Evolutionary conservation across 31 red algal genomes (phyloP), one percentile per base, ranked within the genome.

Genomic region (Porphyra umbilicalis): DNA sequence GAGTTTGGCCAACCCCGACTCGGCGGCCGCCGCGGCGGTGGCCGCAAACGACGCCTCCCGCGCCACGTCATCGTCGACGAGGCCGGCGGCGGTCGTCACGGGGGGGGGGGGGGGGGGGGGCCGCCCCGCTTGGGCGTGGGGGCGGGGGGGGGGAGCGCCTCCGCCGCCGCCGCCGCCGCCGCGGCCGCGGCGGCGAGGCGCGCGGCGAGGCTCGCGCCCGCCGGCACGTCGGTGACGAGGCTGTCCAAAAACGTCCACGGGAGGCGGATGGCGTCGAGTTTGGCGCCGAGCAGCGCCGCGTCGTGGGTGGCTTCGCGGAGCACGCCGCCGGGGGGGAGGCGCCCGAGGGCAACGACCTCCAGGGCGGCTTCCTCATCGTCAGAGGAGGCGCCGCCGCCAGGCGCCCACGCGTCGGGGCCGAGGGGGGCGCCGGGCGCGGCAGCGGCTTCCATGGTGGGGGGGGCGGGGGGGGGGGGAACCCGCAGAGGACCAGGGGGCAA

Each of bases 31-130:
- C 35, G 87, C 83, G 14, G 90, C 86, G 13, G 88, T 37, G 76
- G 86, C 94, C 3, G 91, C 90, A 81, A 97, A 93, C 39, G 78
- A 75, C 36, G 89, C 77, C 79, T 97, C 94, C 10, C 94, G 80
- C 79, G 90, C 79, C 80, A 97, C 76, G 81, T 97, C 94, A 76
- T 97, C 91, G 33, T 87, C 38, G 31, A 89, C 94, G 42, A 97
- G 88, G 71, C 84, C 80, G 33, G 90, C 90, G 40, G 77, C 75
- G 57, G 57, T 71, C 57, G 25, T 71, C 57, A 71, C 57, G 57
- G 20, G 57, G 20, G 57, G 57, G 57, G 20, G 57, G 4, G 20
- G 20, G 57, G 57, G 13, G 57, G 57, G 57, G 57, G 57, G 57
- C 3, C 57, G 14, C 57, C 57, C 7, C 57, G 57, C 25, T 29